A percentile compares a stretch with the other conserved stretches of the same genome.
Conservation (phyloP, 208 protist species). For the Trypanosoma rangeli region DNA sequence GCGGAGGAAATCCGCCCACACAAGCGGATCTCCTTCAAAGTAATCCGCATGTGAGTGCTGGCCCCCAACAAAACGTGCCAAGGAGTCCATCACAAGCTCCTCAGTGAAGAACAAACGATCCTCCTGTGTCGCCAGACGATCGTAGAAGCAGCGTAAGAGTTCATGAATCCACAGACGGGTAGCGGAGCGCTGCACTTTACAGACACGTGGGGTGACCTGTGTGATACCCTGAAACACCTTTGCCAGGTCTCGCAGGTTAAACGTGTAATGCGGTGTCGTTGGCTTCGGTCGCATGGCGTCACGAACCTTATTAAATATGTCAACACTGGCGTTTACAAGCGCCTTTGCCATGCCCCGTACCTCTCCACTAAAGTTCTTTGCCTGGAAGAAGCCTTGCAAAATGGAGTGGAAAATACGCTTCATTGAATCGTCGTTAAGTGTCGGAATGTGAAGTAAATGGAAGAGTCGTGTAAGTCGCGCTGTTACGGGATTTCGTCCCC, state of each 20-base stretch:
- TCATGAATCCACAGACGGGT: slow-evolving; percentile 96
- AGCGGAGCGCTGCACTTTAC: slow-evolving; percentile 55
- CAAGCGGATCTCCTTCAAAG: slow-evolving; percentile 69
- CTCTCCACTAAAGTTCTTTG: slow-evolving; percentile 82
- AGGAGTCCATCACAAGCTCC: slow-evolving; percentile 84
- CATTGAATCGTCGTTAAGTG: slow-evolving; percentile 94
- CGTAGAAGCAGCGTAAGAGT: slow-evolving; percentile 95
- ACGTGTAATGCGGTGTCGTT: slow-evolving; percentile 98
- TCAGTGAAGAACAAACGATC: slow-evolving; percentile 93
- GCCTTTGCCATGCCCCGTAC: slow-evolving; percentile 61
- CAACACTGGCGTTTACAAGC: slow-evolving; percentile 87
- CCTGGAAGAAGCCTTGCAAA: slow-evolving; percentile 88
- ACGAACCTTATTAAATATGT: slow-evolving; percentile 92
- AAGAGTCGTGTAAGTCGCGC: slow-evolving; percentile 94
- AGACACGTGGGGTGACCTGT: slow-evolving; percentile 89
- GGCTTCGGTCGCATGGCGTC: slow-evolving; percentile 94
- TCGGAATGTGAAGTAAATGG: slow-evolving; percentile 93
- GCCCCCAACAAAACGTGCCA: slow-evolving; percentile 69
- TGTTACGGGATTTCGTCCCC: slow-evolving; percentile 94
- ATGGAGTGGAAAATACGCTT: slow-evolving; percentile 95
- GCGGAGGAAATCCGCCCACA: slow-evolving; percentile 95
- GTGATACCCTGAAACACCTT: slow-evolving; percentile 96
- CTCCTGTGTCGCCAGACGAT: slow-evolving; percentile 94
- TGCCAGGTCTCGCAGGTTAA: slow-evolving; percentile 97
- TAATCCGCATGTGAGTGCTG: slow-evolving; percentile 52